Base-by-base conservation (phyloP, 139 green algal genomes). In the Chara braunii region DNA sequence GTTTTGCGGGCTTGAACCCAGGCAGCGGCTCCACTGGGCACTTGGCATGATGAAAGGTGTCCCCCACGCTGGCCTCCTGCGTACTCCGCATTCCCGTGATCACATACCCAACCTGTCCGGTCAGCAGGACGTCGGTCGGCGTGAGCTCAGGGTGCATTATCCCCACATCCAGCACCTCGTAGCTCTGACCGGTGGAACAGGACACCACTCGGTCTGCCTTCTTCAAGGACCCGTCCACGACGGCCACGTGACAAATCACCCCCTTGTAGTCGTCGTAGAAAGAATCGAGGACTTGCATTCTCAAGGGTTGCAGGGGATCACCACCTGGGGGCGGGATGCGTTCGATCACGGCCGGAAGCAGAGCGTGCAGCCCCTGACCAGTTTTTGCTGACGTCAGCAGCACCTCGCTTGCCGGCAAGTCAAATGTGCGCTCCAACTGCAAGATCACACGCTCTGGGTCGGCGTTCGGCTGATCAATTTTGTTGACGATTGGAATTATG, bases 401-500 rank as follows among this genome's bases (percentile, higher is more conserved):
- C 28, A 51, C 45, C 12, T 54, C 40, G 1, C 34, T 52, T 2
- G 63, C 64, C 11, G 74, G 64, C 3, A 95, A 36, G 65, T 82
- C 87, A 67, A 94, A 90, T 0, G 79, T 76, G 29, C 79, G 58
- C 24, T 77, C 35, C 73, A 96, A 72, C 80, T 96, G 78, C 4
- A 81, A 68, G 29, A 37, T 29, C 24, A 68, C 78, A 8, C 77
- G 51, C 9, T 83, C 75, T 3, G 85, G 85, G n/a, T 97, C 87
- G 12, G 90, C 86, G 14, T 23, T 12, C 0, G 36, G 66, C 11
- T 72, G 28, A 32, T 78, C 65, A 26, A 78, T 77, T 50, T 98
- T 98, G 79, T 95, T 96, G 4, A 96, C 79, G 9, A 94, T 82
- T 1, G 89, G 87, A 9, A 98, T 71, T 22, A 98, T 84, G 1